Evolutionary conservation across 2,329 filamentous ascomycete species (phyloP), one percentile per base, ranked within the genome.

Genomic region (Geosmithia flava): DNA sequence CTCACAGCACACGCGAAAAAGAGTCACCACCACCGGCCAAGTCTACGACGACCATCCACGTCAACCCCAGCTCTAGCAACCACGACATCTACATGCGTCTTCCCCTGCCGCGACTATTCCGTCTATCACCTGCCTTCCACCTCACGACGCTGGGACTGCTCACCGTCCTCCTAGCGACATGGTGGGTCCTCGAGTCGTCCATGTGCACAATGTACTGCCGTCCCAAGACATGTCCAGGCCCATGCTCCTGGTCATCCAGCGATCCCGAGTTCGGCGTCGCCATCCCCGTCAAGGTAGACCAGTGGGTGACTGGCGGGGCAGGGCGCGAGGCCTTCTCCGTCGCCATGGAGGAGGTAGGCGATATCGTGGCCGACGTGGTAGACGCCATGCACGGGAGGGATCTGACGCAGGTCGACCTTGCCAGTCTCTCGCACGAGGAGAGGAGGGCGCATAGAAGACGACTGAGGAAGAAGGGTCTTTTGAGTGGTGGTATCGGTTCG

Each of bases 261-360:
- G 78, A 81, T 57, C 79, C 79, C 0, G 46, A 47, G 4, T 82
- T 78, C 59, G 78, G 78, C n/a, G 68, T 66, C 40, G 75, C 77
- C 1, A 67, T 82, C 44, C 78, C 79, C 3, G 71, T 79, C 49
- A 82, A 81, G 63, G 56, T 82, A 13, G 78, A 83, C 56, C 70
- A 81, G 54, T 82, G 78, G 78, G 57, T 67, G 8, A 76, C 74
- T 0, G 71, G 74, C 16, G 77, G 77, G 1, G 62, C 61, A 33
- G 74, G 73, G 5, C 71, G 74, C 39, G 55, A 53, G 1, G 42
- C 69, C 3, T 59, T 62, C 15, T 58, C 58, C n/a, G 58, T 61
- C 42, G 53, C 66, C 2, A 54, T 57, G 4, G 70, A 77, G 46
- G 68, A 75, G 37, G 52, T 69, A 1, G 60, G 62, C 7, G 77